A percentile compares a stretch with the other conserved stretches of the same genome.
Evolutionary conservation across 2,329 filamentous ascomycete species (phyloP).

Genomic region (Sporothrix inflata): DNA sequence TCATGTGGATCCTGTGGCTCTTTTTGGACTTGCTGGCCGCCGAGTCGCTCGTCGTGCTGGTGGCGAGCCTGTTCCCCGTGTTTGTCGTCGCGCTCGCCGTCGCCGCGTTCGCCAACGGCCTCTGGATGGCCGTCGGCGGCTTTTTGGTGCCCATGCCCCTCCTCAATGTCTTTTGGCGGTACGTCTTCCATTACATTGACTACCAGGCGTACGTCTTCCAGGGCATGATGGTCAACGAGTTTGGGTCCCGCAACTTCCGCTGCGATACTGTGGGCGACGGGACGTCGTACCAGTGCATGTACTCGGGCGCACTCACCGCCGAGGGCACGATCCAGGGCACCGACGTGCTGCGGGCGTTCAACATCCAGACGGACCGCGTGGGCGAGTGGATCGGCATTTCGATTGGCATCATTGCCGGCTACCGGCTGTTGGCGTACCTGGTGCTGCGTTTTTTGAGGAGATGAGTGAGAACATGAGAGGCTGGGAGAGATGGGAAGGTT

Average conservation of each 20-base stretch:
- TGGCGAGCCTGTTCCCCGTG: conserved; percentile 72
- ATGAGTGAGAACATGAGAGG: background rate
- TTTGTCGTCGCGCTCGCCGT: conserved; percentile 80
- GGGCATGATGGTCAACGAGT: conserved; percentile 93
- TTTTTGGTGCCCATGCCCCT: conserved; percentile 75
- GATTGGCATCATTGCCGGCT: conserved; percentile 73
- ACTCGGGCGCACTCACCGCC: conserved; percentile 61
- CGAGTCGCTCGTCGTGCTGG: conserved; percentile 78
- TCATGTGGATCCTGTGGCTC: conserved; percentile 79
- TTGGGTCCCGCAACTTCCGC: conserved; percentile 64
- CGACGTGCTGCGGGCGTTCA: conserved; percentile 70
- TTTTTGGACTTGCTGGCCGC: conserved; percentile 83
- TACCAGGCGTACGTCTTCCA: conserved; percentile 87
- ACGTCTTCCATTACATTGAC: conserved; percentile 87
- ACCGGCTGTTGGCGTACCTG: conserved; percentile 49
- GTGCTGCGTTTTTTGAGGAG: conserved; percentile 17
- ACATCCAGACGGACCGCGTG: conserved; percentile 64
- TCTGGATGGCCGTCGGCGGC: conserved; percentile 87
- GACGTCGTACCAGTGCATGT: conserved; percentile 68
- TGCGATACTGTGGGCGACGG: conserved; percentile 48
- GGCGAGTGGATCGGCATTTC: conserved; percentile 77
- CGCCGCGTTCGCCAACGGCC: conserved; percentile 81
- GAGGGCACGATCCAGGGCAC: conserved; percentile 72
- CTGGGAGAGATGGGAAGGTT: background rate
- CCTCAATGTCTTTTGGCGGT: conserved; percentile 82